Conservation (phyloP, 345 rosid genomes). For the Clausena lansium region DNA sequence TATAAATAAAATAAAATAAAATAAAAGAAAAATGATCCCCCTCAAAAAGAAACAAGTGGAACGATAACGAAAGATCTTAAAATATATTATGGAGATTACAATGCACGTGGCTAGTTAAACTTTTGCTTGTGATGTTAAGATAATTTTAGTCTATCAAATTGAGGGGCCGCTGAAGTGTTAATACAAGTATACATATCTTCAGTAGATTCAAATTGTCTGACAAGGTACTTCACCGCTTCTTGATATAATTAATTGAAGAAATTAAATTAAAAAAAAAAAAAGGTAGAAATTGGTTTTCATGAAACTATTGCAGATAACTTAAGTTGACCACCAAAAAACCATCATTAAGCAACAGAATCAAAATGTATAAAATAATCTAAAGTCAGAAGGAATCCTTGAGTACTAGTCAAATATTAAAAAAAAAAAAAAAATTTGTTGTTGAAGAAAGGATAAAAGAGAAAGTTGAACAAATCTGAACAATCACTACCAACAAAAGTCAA, state of each 20-base stretch:
- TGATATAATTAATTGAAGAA: neutral
- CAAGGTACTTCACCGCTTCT: neutral
- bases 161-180: no score
- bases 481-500: slow-evolving; percentile 19
- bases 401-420: neutral
- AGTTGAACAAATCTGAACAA: slow-evolving; percentile 15
- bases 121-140: neutral
- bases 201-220: neutral
- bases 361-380: slow-evolving; percentile 1
- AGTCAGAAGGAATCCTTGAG: slow-evolving; percentile 19
- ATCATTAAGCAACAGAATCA: neutral
- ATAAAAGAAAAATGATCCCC: neutral
- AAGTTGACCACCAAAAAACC: slow-evolving; percentile 15
- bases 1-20: neutral
- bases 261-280: no score
- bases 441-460: neutral
- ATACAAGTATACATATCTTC: no score
- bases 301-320: neutral
- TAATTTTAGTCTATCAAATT: no score
- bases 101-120: neutral
- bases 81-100: neutral
- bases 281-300: neutral
- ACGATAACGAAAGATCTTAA: neutral
- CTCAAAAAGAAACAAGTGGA: neutral
- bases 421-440: neutral